Conservation (phyloP, 441 rosid genomes). For the Euphorbia celastroides region DNA sequence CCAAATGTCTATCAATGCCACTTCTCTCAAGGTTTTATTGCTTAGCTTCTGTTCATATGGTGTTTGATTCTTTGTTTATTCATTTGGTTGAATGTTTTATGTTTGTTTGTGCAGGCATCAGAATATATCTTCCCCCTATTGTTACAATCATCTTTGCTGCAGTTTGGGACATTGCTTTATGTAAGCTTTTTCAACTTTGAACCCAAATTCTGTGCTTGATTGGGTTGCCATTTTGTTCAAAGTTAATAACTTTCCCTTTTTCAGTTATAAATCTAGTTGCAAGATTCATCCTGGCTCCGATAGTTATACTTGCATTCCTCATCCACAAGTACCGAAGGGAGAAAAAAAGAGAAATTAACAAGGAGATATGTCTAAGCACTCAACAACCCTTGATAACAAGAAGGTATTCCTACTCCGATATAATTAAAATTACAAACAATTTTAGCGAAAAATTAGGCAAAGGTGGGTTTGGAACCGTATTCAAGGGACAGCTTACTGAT, state of each 20-base stretch:
- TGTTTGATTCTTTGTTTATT: neutral
- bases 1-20: conserved; percentile 21
- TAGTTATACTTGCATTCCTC: conserved; percentile 22
- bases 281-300: conserved; percentile 28
- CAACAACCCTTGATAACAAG: conserved; percentile 15
- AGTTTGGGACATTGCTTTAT: conserved; percentile 15
- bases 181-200: conserved; percentile 8
- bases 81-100: neutral
- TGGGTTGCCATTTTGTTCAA: neutral
- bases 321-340: conserved; percentile 20
- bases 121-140: neutral
- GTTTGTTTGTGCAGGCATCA: conserved; percentile 11
- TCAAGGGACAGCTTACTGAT: conserved; percentile 29
- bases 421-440: conserved; percentile 27
- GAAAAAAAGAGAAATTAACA: conserved; percentile 1
- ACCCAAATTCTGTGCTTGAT: neutral
- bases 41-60: neutral
- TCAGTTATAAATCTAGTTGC: conserved; percentile 24
- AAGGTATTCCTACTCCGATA: conserved; percentile 26
- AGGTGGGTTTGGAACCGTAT: conserved; percentile 43
- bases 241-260: conserved; percentile 7
- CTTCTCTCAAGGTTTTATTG: conserved; percentile 18
- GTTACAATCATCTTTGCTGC: neutral
- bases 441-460: conserved; percentile 35
- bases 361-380: conserved; percentile 4